Percentiles rank a stretch among this genome's conserved stretches.
Conservation (phyloP, 768 basidiomycete genomes). For the Trametes punicea region DNA sequence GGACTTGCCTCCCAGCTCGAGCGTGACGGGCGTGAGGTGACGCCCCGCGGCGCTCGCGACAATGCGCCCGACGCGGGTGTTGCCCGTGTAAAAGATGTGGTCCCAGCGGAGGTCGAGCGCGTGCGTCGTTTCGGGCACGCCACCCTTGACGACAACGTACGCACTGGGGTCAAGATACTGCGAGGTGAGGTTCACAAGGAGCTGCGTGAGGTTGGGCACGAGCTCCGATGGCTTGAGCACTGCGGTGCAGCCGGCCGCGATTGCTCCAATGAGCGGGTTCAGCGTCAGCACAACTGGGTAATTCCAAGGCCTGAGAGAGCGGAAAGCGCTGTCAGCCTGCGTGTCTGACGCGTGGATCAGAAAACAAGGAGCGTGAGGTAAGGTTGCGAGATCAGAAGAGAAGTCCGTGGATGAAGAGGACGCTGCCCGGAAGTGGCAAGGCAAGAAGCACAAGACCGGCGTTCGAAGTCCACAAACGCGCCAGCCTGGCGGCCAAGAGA, state of each 20-base stretch:
- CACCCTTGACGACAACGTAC: slow-evolving; percentile 53
- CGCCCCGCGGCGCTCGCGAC: slow-evolving; percentile 43
- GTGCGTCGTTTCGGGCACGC: slow-evolving; percentile 36
- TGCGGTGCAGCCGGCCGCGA: slow-evolving; percentile 69
- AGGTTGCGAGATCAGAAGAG: not conserved
- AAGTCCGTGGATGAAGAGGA: not conserved
- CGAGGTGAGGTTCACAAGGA: slow-evolving; percentile 53
- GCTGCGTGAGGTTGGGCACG: slow-evolving; percentile 43
- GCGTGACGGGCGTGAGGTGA: slow-evolving; percentile 41
- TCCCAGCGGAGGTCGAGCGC: slow-evolving; percentile 38
- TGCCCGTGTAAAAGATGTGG: slow-evolving; percentile 37
- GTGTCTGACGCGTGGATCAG: not conserved
- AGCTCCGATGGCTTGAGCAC: slow-evolving; percentile 69
- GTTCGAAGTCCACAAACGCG: not conserved
- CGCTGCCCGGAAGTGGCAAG: not conserved
- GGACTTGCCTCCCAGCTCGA: slow-evolving; percentile 44
- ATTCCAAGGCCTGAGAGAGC: slow-evolving; percentile 55
- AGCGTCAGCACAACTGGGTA: slow-evolving; percentile 55
- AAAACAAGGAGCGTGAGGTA: not conserved
- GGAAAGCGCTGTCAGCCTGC: not conserved
- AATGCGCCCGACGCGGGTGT: slow-evolving; percentile 35
- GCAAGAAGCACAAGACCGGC: not conserved
- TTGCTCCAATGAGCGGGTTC: slow-evolving; percentile 64
- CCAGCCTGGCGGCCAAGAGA: slow-evolving; percentile 5
- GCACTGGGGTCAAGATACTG: slow-evolving; percentile 51